These are phyloP conservation scores for Phialocephala subalpina DNA, from an alignment of 2,329 filamentous ascomycete genomes.

Conservation along the genomic window DNA sequence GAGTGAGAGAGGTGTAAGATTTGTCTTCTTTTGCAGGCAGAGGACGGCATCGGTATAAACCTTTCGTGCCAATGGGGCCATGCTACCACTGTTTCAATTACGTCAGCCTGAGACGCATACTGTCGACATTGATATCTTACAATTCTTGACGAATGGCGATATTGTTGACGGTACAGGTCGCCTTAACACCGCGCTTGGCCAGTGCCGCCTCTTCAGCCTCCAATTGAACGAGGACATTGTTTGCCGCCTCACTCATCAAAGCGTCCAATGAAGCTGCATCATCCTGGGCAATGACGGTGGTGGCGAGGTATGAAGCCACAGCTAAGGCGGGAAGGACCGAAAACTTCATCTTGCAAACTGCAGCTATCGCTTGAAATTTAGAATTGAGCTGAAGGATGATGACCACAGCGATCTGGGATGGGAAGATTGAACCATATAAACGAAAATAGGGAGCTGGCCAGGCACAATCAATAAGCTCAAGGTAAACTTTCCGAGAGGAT, in stretches of 20 bases:
- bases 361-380: background rate
- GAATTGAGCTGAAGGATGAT: conserved; percentile 8
- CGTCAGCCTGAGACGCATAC: background rate
- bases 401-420: background rate
- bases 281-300: conserved; percentile 2
- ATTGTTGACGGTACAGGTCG: conserved; percentile 46
- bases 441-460: background rate
- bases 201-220: conserved; percentile 16
- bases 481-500: conserved; percentile 3
- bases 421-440: conserved; percentile 11
- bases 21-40: conserved; percentile 42
- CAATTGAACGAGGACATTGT: conserved; percentile 5
- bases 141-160: conserved; percentile 51
- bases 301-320: background rate
- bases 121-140: conserved; percentile 35
- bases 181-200: conserved; percentile 10
- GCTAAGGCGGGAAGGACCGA: conserved; percentile 6
- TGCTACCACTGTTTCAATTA: conserved; percentile 11
- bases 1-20: conserved; percentile 38
- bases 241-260: conserved; percentile 2
- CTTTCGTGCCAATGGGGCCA: conserved; percentile 16
- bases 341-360: conserved; percentile 8
- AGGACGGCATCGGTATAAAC: conserved; percentile 46
- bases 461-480: conserved; percentile 1
- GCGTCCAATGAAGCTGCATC: conserved; percentile 5